Evolutionary conservation across 257 asterid genomes (phyloP).

Genomic region (Phtheirospermum japonicum): DNA sequence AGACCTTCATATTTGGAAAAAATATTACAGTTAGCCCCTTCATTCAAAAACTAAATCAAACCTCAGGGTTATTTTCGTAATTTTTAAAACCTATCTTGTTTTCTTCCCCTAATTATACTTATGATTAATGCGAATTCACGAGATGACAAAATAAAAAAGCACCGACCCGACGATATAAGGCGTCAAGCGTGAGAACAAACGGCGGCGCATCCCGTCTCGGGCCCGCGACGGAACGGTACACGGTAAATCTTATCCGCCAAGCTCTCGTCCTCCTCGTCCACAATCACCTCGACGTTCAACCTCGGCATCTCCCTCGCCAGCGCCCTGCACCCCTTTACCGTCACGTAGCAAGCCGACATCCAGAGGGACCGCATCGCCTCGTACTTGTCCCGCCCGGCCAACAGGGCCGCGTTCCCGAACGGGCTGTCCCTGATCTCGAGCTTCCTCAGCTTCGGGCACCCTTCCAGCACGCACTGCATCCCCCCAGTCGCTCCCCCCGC

Average conservation of each 20-base stretch:
- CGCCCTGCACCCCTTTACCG: constrained; percentile 55
- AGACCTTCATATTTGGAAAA: too few relatives aligned
- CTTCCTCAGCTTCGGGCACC: constrained; percentile 82
- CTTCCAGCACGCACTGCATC: constrained; percentile 73
- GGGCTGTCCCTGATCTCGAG: constrained; percentile 91
- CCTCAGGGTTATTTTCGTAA: too few relatives aligned
- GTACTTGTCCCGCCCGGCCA: constrained; percentile 60
- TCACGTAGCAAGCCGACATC: constrained; percentile 80
- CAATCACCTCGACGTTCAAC: constrained; percentile 78
- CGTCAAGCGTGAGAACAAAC: constrained; percentile 67
- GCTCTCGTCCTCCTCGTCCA: constrained; percentile 47
- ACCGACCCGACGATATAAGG: constrained; percentile 30
- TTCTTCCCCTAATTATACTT: too few relatives aligned
- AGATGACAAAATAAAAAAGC: background rate
- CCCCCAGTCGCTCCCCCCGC: constrained; percentile 79
- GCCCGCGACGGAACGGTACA: constrained; percentile 83
- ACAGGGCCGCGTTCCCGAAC: constrained; percentile 65
- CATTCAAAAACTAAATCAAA: too few relatives aligned
- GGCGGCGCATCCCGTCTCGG: constrained; percentile 80
- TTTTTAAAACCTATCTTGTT: too few relatives aligned
- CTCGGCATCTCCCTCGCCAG: constrained; percentile 73
- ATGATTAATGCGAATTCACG: background rate
- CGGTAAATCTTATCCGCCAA: constrained; percentile 53
- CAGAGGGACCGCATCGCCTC: constrained; percentile 76
- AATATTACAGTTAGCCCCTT: too few relatives aligned